Evolutionary conservation across 176 grass and related monocot species (phyloP).

Genomic region (Oryza rufipogon): DNA sequence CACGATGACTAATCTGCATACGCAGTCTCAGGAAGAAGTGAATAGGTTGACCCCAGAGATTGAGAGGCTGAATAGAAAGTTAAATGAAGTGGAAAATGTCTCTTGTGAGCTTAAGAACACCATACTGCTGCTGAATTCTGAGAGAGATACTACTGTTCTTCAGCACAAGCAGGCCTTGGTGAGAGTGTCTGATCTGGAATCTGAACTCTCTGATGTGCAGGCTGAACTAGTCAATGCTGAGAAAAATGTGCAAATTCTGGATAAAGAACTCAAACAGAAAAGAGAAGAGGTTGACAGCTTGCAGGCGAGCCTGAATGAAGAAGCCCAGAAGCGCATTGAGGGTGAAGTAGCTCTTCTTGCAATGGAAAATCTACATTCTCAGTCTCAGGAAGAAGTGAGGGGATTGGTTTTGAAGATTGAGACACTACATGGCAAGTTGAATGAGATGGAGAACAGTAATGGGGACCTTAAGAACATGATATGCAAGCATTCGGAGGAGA

Average conservation of each 20-base stretch:
- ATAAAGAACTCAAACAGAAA: slow-evolving; percentile 48
- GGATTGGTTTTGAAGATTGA: slow-evolving; percentile 33
- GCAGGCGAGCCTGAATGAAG: slow-evolving; percentile 14
- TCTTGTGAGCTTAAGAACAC: slow-evolving; percentile 24
- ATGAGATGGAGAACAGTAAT: slow-evolving; percentile 52
- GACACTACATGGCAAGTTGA: slow-evolving; percentile 45
- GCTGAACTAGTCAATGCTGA: slow-evolving; percentile 30
- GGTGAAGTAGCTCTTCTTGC: slow-evolving; percentile 19
- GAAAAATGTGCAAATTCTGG: slow-evolving; percentile 31
- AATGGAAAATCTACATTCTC: slow-evolving; percentile 5
- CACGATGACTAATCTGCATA: slow-evolving; percentile 19
- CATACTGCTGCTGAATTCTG: slow-evolving; percentile 18
- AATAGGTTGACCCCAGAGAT: slow-evolving; percentile 28
- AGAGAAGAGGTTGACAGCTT: slow-evolving; percentile 33
- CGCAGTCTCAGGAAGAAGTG: slow-evolving; percentile 38
- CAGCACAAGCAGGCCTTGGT: slow-evolving; percentile 29
- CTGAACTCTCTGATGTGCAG: not conserved
- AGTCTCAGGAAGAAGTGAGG: slow-evolving; percentile 28
- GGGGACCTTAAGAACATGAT: slow-evolving; percentile 49
- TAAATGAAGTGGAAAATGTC: slow-evolving; percentile 49
- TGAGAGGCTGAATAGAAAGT: slow-evolving; percentile 49
- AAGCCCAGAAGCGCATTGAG: slow-evolving; percentile 15
- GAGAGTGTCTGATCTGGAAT: slow-evolving; percentile 40
- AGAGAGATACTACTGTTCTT: slow-evolving; percentile 24
- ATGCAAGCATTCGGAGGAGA: slow-evolving; percentile 37